Evolutionary conservation across 1,139 yeast genomes (phyloP), one percentile per base, ranked within the genome.

Genomic region (Kurtzmaniella quercitrusa): DNA sequence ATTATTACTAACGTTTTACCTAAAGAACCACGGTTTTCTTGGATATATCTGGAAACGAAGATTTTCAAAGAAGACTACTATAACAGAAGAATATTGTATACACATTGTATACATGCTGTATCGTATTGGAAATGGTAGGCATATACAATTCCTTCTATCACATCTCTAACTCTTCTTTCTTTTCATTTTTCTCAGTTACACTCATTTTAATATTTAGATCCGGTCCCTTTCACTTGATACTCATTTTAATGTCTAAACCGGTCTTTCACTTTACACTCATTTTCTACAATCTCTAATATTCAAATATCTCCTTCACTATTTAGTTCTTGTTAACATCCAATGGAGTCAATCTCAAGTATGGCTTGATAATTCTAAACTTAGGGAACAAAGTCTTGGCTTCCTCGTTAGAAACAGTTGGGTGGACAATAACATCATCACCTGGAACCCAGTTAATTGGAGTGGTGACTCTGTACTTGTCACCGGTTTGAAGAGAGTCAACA

Each of bases 351-450:
- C 91, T 81, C 65, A 88, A 76, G 77, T 89, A 89, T 45, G 95
- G 89, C 75, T 86, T 88, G 62, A 88, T 81, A 57, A 80, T 83
- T 56, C 75, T 78, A 70, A 86, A 87, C 47, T 83, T 82, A 52
- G 95, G 95, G 64, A 85, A 89, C 70, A 86, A 85, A 53, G 75
- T 77, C 69, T 79, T 76, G 44, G 96, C 95, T 53, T 79, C 95
- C 57, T 79, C 94, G 61, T 86, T 83, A 46, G 85, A 74, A 43
- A 89, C 85, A 41, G 83, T 68, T 50, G 95, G 95, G 55, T 94
- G 96, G 48, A 89, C 87, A 60, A 89, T 89, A 49, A 89, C 96
- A 60, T 89, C 95, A 51, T 85, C 79, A 55, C 96, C 96, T 43
- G 74, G 79, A 48, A 73, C 73, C 83, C 83, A 79, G 68, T 80